Conservation (phyloP, 139 green algal species). For the Astrephomene gubernaculifera region DNA sequence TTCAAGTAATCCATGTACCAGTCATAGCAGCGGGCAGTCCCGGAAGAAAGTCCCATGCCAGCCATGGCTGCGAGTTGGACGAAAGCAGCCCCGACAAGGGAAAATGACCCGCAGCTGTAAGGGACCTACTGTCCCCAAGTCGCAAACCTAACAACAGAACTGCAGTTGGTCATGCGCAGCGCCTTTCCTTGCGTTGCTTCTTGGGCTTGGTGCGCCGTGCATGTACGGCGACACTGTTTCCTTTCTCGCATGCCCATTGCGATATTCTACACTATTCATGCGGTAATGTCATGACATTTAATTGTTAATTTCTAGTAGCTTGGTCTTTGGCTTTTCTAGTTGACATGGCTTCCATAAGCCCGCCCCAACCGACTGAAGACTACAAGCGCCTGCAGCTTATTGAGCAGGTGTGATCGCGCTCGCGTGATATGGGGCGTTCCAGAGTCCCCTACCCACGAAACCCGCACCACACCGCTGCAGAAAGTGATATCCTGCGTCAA, state of each 20-base stretch:
- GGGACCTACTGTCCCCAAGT: too few species aligned
- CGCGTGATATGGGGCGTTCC: neutral
- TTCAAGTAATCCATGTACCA: constrained; percentile 61
- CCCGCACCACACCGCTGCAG: neutral
- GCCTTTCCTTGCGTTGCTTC: too few species aligned
- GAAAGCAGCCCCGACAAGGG: neutral
- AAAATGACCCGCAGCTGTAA: neutral
- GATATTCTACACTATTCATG: too few species aligned
- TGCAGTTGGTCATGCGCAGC: too few species aligned
- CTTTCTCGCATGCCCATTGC: too few species aligned
- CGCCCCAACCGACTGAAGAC: constrained; percentile 21
- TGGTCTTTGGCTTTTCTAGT: too few species aligned
- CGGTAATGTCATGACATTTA: too few species aligned
- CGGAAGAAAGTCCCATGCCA: constrained; percentile 41
- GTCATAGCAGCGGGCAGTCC: constrained; percentile 53
- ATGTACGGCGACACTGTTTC: too few species aligned
- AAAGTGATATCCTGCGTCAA: constrained; percentile 29
- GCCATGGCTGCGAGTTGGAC: constrained; percentile 28
- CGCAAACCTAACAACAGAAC: too few species aligned
- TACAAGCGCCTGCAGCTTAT: constrained; percentile 33
- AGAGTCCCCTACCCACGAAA: neutral
- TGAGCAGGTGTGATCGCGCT: constrained; percentile 23
- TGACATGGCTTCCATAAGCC: neutral
- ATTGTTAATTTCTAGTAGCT: neutral
- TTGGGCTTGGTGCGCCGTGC: too few species aligned